Percentiles rank a stretch among this genome's conserved stretches.
Evolutionary conservation across 2,329 filamentous ascomycete genomes (phyloP).

Genomic region (Penicillium thymicola): DNA sequence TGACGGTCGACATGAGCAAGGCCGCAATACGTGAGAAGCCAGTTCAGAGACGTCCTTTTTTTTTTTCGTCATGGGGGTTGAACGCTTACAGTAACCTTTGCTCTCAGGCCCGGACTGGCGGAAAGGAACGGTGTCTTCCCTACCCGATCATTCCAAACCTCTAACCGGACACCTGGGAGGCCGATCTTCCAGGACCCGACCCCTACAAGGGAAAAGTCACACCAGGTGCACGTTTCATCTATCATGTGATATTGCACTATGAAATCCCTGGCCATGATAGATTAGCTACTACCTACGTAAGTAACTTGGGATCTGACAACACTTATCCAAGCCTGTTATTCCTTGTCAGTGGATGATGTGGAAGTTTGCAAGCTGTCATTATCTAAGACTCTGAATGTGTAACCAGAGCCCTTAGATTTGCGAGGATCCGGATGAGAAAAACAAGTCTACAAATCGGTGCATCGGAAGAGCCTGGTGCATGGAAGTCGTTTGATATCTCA

Average conservation of each 20-base stretch:
- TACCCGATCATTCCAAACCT: slow-evolving; percentile 12
- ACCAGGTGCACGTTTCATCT: slow-evolving; percentile 27
- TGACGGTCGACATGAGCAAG: slow-evolving; percentile 4
- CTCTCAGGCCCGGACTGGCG: slow-evolving; percentile 10
- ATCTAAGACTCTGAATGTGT: background rate
- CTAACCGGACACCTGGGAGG: slow-evolving; percentile 15
- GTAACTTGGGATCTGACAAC: background rate
- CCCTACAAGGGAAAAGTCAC: slow-evolving; percentile 14
- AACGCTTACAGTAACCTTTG: slow-evolving; percentile 1
- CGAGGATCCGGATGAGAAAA: background rate
- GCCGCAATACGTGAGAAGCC: background rate
- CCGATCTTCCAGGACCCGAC: slow-evolving; percentile 12
- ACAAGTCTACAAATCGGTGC: background rate
- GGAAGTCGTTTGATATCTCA: background rate
- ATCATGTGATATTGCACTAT: slow-evolving; percentile 29
- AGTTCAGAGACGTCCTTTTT: background rate
- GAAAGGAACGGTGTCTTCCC: slow-evolving; percentile 1
- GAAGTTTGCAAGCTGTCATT: background rate
- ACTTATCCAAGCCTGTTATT: background rate
- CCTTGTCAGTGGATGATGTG: background rate
- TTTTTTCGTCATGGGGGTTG: background rate
- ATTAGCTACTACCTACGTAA: background rate
- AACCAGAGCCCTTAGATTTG: background rate
- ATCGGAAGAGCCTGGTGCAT: background rate
- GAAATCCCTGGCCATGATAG: background rate